These are phyloP conservation scores for Combretum micranthum DNA, from an alignment of 345 rosid genomes.

Conservation along the genomic window DNA sequence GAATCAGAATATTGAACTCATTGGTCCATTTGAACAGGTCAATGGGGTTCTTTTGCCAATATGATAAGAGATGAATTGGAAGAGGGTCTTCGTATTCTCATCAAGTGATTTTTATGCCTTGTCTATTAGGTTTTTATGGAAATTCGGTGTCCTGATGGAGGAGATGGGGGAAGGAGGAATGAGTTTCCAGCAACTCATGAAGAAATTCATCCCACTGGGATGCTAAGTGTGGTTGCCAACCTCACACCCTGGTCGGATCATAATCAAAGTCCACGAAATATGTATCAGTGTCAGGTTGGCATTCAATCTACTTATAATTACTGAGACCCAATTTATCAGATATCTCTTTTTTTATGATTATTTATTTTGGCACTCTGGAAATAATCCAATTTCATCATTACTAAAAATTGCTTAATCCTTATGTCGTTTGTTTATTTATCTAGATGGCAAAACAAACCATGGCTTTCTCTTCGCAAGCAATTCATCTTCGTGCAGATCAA, in stretches of 20 bases:
- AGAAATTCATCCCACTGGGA: conserved; percentile 89
- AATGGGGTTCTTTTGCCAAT: not conserved
- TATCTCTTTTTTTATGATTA: too few relatives aligned
- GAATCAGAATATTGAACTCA: conserved; percentile 49
- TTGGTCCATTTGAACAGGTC: conserved; percentile 99
- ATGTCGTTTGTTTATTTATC: conserved; percentile 3
- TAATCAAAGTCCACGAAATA: conserved; percentile 97
- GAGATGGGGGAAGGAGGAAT: conserved; percentile 78
- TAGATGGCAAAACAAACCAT: conserved; percentile 99
- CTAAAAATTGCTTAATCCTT: not conserved
- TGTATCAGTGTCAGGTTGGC: conserved; percentile 95
- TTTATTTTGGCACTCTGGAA: too few relatives aligned
- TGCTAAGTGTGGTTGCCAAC: conserved; percentile 96
- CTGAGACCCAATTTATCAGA: too few relatives aligned
- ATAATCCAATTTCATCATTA: too few relatives aligned
- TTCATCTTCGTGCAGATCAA: conserved; percentile 82
- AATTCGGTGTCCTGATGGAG: conserved; percentile 95
- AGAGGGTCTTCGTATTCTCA: too few relatives aligned
- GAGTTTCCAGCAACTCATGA: conserved; percentile 77
- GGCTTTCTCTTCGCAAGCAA: conserved; percentile 86
- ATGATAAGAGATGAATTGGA: too few relatives aligned
- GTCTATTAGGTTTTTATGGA: conserved; percentile 79
- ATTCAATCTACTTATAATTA: too few relatives aligned
- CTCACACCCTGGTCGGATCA: conserved; percentile 99
- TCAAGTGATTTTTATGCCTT: not conserved